Evolutionary conservation across 202 grass and related monocot genomes (phyloP).

Genomic region (Elaeis oleifera): DNA sequence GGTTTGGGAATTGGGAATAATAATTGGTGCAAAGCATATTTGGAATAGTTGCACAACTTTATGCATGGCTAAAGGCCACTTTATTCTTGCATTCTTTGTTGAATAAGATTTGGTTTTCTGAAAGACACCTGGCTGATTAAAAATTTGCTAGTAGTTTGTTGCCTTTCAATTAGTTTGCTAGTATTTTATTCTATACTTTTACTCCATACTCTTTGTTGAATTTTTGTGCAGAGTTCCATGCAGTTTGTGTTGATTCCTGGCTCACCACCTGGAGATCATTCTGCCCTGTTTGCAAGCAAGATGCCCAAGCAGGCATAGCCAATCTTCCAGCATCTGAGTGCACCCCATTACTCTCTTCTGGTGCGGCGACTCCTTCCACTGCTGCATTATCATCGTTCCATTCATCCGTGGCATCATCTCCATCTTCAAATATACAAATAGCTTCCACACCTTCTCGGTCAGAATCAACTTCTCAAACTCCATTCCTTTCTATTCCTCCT

Average conservation of each 20-base stretch:
- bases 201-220: neutral
- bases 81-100: too few species aligned
- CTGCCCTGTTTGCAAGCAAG: conserved; percentile 89
- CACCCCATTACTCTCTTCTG: conserved; percentile 52
- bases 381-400: conserved; percentile 41
- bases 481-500: conserved; percentile 14
- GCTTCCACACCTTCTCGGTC: conserved; percentile 28
- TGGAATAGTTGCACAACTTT: too few species aligned
- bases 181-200: too few species aligned
- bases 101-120: too few species aligned
- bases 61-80: too few species aligned
- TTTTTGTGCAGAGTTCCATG: conserved; percentile 76
- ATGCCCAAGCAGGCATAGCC: conserved; percentile 44
- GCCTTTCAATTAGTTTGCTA: too few species aligned
- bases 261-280: conserved; percentile 91
- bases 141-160: too few species aligned
- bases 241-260: conserved; percentile 80
- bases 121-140: too few species aligned
- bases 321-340: conserved; percentile 33
- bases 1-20: too few species aligned
- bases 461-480: conserved; percentile 22
- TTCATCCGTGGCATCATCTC: conserved; percentile 40
- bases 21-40: too few species aligned
- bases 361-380: conserved; percentile 33
- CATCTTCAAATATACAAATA: conserved; percentile 42